Percentiles rank a stretch among this genome's conserved stretches.
Evolutionary conservation across 225 moss, liverwort and hornwort genomes (phyloP).

Genomic region (Anthoceros angustus): DNA sequence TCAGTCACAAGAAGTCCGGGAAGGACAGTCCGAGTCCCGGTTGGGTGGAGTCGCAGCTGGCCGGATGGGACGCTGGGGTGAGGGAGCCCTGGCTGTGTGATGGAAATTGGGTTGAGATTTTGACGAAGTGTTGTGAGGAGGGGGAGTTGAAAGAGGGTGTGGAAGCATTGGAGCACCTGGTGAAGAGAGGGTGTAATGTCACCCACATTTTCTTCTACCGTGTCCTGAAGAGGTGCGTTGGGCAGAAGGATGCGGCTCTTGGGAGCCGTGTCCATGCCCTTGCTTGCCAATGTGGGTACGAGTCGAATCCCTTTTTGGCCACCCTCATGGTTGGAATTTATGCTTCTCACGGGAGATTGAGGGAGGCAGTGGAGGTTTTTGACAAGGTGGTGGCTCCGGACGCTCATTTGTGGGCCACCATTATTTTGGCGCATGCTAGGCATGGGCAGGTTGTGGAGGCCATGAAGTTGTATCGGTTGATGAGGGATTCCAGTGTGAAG

Average conservation of each 20-base stretch:
- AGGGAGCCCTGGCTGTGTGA: background rate
- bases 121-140: background rate
- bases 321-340: background rate
- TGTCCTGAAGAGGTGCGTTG: background rate
- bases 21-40: background rate
- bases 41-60: background rate
- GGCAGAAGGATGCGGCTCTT: background rate
- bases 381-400: background rate
- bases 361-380: background rate
- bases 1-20: background rate
- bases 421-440: background rate
- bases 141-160: background rate
- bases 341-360: background rate
- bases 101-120: background rate
- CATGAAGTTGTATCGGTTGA: background rate
- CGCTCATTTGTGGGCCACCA: background rate
- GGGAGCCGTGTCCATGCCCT: background rate
- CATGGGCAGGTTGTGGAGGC: background rate
- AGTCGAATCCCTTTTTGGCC: background rate
- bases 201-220: background rate
- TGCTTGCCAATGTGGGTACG: background rate
- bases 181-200: background rate
- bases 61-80: background rate
- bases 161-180: background rate
- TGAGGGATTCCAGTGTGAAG: background rate